These are phyloP conservation scores for Ophiostoma novo-ulmi DNA, from an alignment of 2,329 filamentous ascomycete species.

Conservation along the genomic window DNA sequence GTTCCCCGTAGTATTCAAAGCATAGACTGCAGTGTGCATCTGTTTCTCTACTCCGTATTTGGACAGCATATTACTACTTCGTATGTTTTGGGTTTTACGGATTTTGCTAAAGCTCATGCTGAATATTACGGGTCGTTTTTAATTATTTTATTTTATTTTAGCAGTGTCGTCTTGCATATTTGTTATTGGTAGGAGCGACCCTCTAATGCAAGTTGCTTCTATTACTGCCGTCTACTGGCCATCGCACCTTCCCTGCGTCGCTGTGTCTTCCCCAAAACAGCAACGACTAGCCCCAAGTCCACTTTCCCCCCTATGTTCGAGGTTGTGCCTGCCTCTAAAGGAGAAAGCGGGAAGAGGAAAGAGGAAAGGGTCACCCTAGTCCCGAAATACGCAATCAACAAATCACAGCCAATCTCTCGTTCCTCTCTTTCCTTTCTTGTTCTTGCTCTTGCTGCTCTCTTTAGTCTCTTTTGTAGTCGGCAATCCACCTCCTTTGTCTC, in stretches of 20 bases:
- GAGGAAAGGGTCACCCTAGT: conserved; percentile 18
- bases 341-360: not conserved
- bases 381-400: conserved; percentile 23
- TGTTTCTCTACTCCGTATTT: not conserved
- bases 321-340: not conserved
- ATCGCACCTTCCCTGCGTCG: conserved; percentile 3
- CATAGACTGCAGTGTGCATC: not conserved
- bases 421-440: conserved; percentile 4
- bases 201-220: not conserved
- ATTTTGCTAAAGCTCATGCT: not conserved
- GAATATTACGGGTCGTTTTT: not conserved
- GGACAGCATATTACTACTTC: not conserved
- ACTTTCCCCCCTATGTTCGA: conserved; percentile 15
- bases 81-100: not conserved
- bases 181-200: not conserved
- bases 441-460: conserved; percentile 8
- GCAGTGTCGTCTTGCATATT: conserved; percentile 4
- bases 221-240: not conserved
- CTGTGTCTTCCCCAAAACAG: conserved; percentile 7
- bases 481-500: conserved; percentile 5
- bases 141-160: not conserved
- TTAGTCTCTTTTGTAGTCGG: conserved; percentile 5
- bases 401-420: conserved; percentile 20
- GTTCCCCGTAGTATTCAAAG: not conserved
- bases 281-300: conserved; percentile 15